Conservation (phyloP, 78 protist species). For the Anaeramoeba flamelloides region DNA sequence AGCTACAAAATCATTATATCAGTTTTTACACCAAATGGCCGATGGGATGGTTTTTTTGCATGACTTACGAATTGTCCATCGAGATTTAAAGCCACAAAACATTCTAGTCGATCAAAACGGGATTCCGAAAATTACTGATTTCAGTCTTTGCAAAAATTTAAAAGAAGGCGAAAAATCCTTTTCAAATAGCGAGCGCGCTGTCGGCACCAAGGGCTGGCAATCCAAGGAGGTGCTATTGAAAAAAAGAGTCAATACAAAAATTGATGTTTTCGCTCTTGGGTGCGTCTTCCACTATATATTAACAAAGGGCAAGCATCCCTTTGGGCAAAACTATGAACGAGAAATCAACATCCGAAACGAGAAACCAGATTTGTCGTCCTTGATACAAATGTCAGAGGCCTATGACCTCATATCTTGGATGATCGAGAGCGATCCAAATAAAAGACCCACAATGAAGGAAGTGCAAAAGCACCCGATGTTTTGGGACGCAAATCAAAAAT, state of each 20-base stretch:
- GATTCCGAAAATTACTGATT: background rate
- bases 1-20: background rate
- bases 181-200: background rate
- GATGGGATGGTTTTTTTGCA: background rate
- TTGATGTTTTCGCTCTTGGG: background rate
- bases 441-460: background rate
- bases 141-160: background rate
- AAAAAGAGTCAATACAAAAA: background rate
- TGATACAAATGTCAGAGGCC: background rate
- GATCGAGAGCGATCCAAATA: background rate
- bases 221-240: background rate
- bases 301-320: background rate
- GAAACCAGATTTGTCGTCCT: background rate
- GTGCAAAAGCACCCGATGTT: background rate
- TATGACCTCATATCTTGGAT: background rate
- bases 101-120: background rate
- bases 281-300: background rate
- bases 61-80: background rate
- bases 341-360: background rate
- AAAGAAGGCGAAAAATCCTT: background rate
- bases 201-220: background rate
- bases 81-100: background rate
- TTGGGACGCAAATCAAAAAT: background rate
- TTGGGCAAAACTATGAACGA: background rate
- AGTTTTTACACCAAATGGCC: background rate